phyloP scores from a whole-genome alignment of 352 stramenopile genomes.

The Pythium grandisporangium region DNA sequence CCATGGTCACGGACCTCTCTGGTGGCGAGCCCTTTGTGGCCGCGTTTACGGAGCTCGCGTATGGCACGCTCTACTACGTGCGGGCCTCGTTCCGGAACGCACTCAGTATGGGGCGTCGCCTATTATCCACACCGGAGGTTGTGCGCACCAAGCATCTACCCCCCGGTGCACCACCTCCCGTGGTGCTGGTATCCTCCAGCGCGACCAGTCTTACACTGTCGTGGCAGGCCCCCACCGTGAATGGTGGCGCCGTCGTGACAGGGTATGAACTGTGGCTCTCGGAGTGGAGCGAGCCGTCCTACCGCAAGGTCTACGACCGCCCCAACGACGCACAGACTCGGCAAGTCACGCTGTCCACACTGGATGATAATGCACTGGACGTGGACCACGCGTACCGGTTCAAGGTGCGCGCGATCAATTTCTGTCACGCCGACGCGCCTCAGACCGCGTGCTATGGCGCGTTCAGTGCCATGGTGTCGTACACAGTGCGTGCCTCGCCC shows the following conservation, averaged over 20 bases:
- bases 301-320: constrained; percentile 92
- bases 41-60: constrained; percentile 54
- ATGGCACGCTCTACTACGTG: constrained; percentile 87
- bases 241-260: constrained; percentile 87
- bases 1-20: constrained; percentile 69
- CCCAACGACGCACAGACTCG: constrained; percentile 65
- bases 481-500: constrained; percentile 82
- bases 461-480: constrained; percentile 87
- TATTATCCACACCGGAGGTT: constrained; percentile 61
- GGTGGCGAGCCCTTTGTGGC: constrained; percentile 60
- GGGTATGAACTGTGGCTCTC: constrained; percentile 96
- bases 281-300: constrained; percentile 89
- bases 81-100: constrained; percentile 88
- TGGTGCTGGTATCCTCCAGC: constrained; percentile 86
- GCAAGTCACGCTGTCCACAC: constrained; percentile 68
- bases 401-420: constrained; percentile 92
- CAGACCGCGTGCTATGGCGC: constrained; percentile 78
- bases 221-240: constrained; percentile 86
- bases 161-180: constrained; percentile 74
- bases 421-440: constrained; percentile 74
- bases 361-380: constrained; percentile 84
- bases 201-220: constrained; percentile 86
- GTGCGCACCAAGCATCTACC: constrained; percentile 83
- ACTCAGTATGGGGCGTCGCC: constrained; percentile 72
- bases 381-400: constrained; percentile 90